Evolutionary conservation across 495 filamentous ascomycete genomes (phyloP), one percentile per base, ranked within the genome.

Genomic region (Hypomontagnella submonticulosa): DNA sequence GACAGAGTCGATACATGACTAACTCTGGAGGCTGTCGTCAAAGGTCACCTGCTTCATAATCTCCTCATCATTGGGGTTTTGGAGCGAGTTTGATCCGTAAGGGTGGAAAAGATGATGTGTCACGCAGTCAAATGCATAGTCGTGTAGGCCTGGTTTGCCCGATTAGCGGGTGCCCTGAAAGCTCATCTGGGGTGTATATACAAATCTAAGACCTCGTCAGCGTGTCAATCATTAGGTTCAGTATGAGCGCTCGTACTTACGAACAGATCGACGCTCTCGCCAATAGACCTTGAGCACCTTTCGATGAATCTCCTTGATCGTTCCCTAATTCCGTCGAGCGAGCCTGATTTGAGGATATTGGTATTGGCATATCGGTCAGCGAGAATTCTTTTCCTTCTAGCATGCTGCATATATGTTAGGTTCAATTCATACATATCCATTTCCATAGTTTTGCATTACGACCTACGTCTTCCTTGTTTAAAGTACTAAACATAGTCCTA

Each of bases 291-390:
- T 18, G 61, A 56, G 47, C 87, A 88, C 57, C 76, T 79, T 13
- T 76, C 71, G 0, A 86, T 71, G 56, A 89, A 88, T 15, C 75
- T 76, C 38, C 53, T 73, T 0, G 86, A 85, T 6, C 85, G 73
- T 57, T 87, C 81, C 19, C 75, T 69, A 33, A 90, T 87, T 3
- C 82, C 85, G 10, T 75, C 72, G 15, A 89, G 68, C 0, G 84
- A 80, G 6, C 77, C 71, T 1, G 78, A 64, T 16, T 81, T 82
- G 62, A 88, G 75, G 47, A 90, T 76, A 71, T 88, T 90, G 33
- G 83, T 83, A 73, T 89, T 89, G 19, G 88, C 85, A 69, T 90
- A 90, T 50, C 85, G 80, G 61, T 88, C 84, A 0, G 86, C 87
- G 37, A 89, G 76, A 18, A 86, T 71, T 3, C 88, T 79, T 57